Evolutionary conservation across 306 rosid genomes (phyloP).

Genomic region (Mimosa bimucronata): DNA sequence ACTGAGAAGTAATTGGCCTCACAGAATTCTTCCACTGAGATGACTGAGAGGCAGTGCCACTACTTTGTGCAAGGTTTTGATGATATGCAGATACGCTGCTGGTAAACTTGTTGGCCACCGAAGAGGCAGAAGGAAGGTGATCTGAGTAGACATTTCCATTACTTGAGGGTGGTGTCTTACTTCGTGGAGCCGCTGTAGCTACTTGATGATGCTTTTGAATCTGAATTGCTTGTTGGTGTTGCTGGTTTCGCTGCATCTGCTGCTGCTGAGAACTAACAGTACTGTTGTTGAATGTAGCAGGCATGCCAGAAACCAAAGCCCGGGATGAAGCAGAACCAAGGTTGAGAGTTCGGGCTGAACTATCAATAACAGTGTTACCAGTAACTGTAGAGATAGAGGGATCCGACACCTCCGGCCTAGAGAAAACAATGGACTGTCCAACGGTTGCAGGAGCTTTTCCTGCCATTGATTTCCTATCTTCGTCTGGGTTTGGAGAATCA

Average conservation of each 20-base stretch:
- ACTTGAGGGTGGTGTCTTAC: slow-evolving; percentile 64
- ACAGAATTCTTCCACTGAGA: slow-evolving; percentile 87
- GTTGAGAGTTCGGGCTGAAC: slow-evolving; percentile 64
- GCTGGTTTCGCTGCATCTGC: slow-evolving; percentile 64
- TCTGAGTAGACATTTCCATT: slow-evolving; percentile 77
- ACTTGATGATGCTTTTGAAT: slow-evolving; percentile 69
- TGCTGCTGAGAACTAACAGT: slow-evolving; percentile 68
- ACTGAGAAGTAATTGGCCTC: slow-evolving; percentile 58
- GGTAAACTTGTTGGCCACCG: slow-evolving; percentile 63
- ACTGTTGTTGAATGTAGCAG: slow-evolving; percentile 45
- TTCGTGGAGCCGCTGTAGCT: slow-evolving; percentile 52
- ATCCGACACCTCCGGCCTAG: slow-evolving; percentile 73
- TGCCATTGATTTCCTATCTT: slow-evolving; percentile 64
- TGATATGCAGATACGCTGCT: slow-evolving; percentile 70
- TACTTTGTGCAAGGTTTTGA: slow-evolving; percentile 69
- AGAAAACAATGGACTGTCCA: slow-evolving; percentile 85
- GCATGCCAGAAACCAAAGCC: slow-evolving; percentile 58
- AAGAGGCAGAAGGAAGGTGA: slow-evolving; percentile 58
- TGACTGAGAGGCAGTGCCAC: slow-evolving; percentile 70
- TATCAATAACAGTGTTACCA: slow-evolving; percentile 69
- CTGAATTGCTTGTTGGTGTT: slow-evolving; percentile 62
- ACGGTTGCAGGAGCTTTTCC: slow-evolving; percentile 59
- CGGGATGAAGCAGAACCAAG: slow-evolving; percentile 62
- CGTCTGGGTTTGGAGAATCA: slow-evolving; percentile 67
- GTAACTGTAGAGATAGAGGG: slow-evolving; percentile 55